Evolutionary conservation across 1,139 yeast genomes (phyloP).

Genomic region (Nadsonia starkeyi-henricii): DNA sequence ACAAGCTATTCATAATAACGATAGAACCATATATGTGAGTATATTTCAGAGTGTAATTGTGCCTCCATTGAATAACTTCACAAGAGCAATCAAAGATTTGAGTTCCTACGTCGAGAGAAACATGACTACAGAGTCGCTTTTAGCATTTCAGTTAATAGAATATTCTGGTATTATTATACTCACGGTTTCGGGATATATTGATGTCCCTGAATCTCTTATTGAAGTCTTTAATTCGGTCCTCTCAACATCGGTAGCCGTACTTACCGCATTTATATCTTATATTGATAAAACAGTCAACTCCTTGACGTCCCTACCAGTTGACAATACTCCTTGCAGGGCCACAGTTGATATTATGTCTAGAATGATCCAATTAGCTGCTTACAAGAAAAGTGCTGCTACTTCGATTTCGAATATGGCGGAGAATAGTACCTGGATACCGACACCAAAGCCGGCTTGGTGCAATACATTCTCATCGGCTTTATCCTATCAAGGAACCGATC

Average conservation of each 20-base stretch:
- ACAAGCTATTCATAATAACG: slow-evolving; percentile 11
- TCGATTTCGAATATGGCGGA: slow-evolving; percentile 40
- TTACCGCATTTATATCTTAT: slow-evolving; percentile 42
- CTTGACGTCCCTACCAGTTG: slow-evolving; percentile 37
- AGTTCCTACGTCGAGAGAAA: slow-evolving; percentile 16
- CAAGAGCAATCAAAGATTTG: slow-evolving; percentile 23
- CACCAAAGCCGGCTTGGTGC: slow-evolving; percentile 20
- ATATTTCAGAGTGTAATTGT: slow-evolving; percentile 29
- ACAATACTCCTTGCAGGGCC: slow-evolving; percentile 54
- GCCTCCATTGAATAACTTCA: slow-evolving; percentile 25
- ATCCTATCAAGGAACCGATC: slow-evolving; percentile 17
- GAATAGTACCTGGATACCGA: slow-evolving; percentile 55
- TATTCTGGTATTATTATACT: slow-evolving; percentile 10
- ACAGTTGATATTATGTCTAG: slow-evolving; percentile 55
- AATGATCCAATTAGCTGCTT: slow-evolving; percentile 51
- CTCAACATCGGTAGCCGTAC: slow-evolving; percentile 28
- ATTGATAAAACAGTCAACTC: slow-evolving; percentile 38
- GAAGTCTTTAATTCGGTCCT: slow-evolving; percentile 13
- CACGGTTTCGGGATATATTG: neutral
- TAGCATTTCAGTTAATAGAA: slow-evolving; percentile 18
- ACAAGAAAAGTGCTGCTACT: slow-evolving; percentile 37
- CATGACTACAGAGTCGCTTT: slow-evolving; percentile 15
- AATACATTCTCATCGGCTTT: slow-evolving; percentile 10
- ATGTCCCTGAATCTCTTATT: slow-evolving; percentile 12
- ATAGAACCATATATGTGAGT: slow-evolving; percentile 3